Percentiles rank a stretch among this genome's conserved stretches.
Evolutionary conservation across 1,284 basidiomycete species (phyloP).

Genomic region (Butyriboletus regius): DNA sequence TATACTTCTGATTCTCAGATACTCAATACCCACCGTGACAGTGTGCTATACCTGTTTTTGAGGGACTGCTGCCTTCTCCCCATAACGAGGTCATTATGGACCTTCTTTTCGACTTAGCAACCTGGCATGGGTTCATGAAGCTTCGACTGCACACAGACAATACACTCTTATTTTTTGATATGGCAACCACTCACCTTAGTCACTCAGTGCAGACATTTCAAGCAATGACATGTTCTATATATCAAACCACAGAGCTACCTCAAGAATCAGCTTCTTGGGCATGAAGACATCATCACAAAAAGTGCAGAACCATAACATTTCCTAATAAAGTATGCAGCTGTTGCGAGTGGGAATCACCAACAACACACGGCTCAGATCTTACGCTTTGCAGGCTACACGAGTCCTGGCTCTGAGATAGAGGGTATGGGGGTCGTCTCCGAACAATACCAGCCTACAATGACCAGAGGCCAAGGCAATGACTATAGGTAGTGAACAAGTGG

Average conservation of each 20-base stretch:
- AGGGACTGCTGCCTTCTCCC: conserved; percentile 26
- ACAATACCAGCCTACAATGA: too few relatives aligned
- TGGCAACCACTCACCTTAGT: background rate
- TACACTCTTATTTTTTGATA: background rate
- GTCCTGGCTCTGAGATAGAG: too few relatives aligned
- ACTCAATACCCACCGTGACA: background rate
- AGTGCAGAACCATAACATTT: too few relatives aligned
- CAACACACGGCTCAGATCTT: too few relatives aligned
- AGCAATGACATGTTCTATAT: background rate
- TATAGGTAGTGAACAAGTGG: too few relatives aligned
- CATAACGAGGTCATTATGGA: conserved; percentile 18
- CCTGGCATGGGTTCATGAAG: conserved; percentile 24
- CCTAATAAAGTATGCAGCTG: too few relatives aligned
- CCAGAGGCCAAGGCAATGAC: too few relatives aligned
- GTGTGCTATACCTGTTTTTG: conserved; percentile 27
- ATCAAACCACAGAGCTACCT: background rate
- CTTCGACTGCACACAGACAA: conserved; percentile 1
- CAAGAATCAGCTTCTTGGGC: background rate
- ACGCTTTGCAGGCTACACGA: too few relatives aligned
- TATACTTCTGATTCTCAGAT: too few relatives aligned
- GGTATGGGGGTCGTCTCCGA: too few relatives aligned
- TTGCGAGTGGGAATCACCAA: too few relatives aligned
- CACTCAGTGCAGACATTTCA: background rate
- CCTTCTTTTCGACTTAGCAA: conserved; percentile 8
- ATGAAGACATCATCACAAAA: background rate